phyloP scores from a whole-genome alignment of 345 rosid species.

The Pseudoturritis turrita region DNA sequence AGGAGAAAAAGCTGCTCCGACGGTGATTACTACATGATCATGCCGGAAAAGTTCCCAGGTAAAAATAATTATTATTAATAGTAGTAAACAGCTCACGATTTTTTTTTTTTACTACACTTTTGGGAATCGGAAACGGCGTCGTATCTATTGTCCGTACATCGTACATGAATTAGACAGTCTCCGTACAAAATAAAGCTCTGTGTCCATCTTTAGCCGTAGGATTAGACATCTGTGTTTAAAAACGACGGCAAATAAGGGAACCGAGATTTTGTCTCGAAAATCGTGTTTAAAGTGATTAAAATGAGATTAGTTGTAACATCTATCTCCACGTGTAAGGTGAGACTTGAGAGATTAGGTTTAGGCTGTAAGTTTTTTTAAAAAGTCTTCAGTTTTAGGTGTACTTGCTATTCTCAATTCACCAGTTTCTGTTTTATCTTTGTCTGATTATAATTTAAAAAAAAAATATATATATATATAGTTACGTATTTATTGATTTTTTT shows the following conservation, averaged over 20 bases:
- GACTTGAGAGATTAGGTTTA: slow-evolving; percentile 6
- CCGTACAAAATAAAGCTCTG: slow-evolving; percentile 23
- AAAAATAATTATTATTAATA: not conserved
- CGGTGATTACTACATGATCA: slow-evolving; percentile 40
- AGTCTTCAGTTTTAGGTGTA: slow-evolving; percentile 33
- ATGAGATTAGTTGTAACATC: slow-evolving; percentile 26
- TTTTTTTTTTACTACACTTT: no score
- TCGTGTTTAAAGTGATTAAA: not conserved
- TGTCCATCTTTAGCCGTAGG: slow-evolving; percentile 30
- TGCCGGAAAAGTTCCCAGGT: slow-evolving; percentile 68
- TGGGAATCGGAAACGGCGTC: slow-evolving; percentile 9
- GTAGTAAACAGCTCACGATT: not conserved
- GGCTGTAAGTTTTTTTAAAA: not conserved
- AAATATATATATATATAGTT: no score
- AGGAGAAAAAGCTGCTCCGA: slow-evolving; percentile 79
- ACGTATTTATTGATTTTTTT: slow-evolving; percentile 14
- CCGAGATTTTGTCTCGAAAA: slow-evolving; percentile 1
- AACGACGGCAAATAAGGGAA: slow-evolving; percentile 13
- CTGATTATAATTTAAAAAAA: not conserved
- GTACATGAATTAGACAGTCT: slow-evolving; percentile 13
- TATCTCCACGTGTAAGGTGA: slow-evolving; percentile 37
- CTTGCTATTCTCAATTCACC: slow-evolving; percentile 28
- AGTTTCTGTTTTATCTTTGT: slow-evolving; percentile 22
- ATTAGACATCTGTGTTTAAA: slow-evolving; percentile 23
- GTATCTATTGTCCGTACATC: not conserved